These are phyloP conservation scores for Mortierella claussenii DNA, from an alignment of 192 early-diverging fungal species.

Conservation along the genomic window DNA sequence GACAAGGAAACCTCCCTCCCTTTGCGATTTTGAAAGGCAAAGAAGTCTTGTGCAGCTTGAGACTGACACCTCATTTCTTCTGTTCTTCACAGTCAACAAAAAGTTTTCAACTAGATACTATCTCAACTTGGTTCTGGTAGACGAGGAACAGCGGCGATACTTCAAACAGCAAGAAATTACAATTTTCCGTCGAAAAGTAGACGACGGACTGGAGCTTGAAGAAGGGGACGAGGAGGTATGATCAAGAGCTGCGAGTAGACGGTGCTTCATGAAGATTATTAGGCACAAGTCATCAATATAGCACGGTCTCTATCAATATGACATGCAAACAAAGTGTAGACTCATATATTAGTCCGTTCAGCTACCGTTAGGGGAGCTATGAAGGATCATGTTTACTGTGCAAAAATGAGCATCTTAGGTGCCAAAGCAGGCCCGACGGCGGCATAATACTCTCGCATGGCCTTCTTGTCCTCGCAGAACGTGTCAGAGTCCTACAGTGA, in stretches of 20 bases:
- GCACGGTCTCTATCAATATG: too few species aligned
- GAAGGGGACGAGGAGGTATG: conserved; percentile 18
- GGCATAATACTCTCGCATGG: conserved; percentile 48
- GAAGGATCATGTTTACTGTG: background rate
- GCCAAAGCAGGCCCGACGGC: conserved; percentile 34
- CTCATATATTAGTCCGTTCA: too few species aligned
- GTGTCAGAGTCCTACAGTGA: conserved; percentile 18
- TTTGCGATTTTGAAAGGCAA: too few species aligned
- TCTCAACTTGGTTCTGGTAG: conserved; percentile 96
- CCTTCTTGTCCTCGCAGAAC: conserved; percentile 27
- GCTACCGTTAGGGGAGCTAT: background rate
- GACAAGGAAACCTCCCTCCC: background rate
- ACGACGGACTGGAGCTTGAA: conserved; percentile 39
- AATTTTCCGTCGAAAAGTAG: conserved; percentile 71
- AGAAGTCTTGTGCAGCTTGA: too few species aligned
- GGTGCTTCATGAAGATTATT: too few species aligned
- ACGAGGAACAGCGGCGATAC: conserved; percentile 98
- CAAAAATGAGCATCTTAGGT: conserved; percentile 41
- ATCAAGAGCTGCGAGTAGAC: background rate
- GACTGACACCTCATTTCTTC: too few species aligned
- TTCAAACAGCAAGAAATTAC: conserved; percentile 99
- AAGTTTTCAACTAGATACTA: conserved; percentile 98
- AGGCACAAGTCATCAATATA: too few species aligned
- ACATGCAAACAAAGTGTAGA: too few species aligned
- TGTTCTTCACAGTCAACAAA: conserved; percentile 82